These are phyloP conservation scores for Suillus weaverae DNA, from an alignment of 768 basidiomycete genomes.

Conservation along the genomic window DNA sequence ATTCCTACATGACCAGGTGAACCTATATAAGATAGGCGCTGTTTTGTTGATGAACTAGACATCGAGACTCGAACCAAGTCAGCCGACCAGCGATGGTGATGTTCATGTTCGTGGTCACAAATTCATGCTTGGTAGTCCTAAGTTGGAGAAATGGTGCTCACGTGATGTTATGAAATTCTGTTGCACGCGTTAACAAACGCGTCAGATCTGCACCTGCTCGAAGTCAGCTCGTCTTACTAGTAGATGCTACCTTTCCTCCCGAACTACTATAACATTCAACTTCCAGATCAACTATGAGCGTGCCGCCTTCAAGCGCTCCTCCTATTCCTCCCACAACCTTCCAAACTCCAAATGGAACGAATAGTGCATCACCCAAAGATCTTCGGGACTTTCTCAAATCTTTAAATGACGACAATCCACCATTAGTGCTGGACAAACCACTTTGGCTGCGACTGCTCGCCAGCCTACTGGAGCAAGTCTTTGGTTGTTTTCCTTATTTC, in stretches of 20 bases:
- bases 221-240: neutral
- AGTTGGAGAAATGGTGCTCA: neutral
- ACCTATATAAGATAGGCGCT: too few species aligned
- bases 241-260: neutral
- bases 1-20: too few species aligned
- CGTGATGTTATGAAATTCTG: neutral
- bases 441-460: slow-evolving; percentile 52
- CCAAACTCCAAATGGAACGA: slow-evolving; percentile 29
- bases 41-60: too few species aligned
- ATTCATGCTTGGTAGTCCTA: too few species aligned
- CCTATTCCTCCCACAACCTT: slow-evolving; percentile 30
- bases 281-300: slow-evolving; percentile 22
- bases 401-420: slow-evolving; percentile 33
- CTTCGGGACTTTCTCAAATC: slow-evolving; percentile 45
- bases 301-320: slow-evolving; percentile 22
- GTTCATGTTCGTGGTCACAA: too few species aligned
- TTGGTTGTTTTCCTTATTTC: slow-evolving; percentile 56
- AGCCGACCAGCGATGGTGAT: too few species aligned
- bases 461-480: slow-evolving; percentile 53
- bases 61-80: too few species aligned
- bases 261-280: neutral
- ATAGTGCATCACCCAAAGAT: slow-evolving; percentile 32
- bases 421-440: slow-evolving; percentile 35
- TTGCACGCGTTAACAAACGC: neutral
- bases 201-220: neutral